Evolutionary conservation across 2,329 filamentous ascomycete genomes (phyloP), one percentile per base, ranked within the genome.

Genomic region (Fusarium chuoi): DNA sequence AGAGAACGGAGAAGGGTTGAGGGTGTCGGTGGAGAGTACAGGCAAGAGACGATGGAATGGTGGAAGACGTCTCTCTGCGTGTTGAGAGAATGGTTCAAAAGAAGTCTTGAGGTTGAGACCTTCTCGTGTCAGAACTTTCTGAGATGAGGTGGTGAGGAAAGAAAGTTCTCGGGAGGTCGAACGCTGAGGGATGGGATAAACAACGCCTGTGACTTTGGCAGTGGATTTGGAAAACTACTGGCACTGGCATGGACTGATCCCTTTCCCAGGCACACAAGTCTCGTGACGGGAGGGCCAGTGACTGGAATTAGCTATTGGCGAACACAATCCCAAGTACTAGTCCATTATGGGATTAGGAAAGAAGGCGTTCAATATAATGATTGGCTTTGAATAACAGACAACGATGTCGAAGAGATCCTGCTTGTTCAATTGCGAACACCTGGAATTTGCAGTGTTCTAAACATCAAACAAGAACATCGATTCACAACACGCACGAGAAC

Each of bases 341-440:
- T 30, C 3, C 5, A 9, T 2, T 22, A 0, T 10, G 5, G n/a
- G 3, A 5, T 2, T 7, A 26, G 17, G 10, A 6, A 15, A 22
- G 4, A 3, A 13, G 8, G 17, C 1, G 3, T 2, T 26, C 1
- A 36, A 8, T 12, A 26, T 3, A 0, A 22, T 6, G 14, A 7
- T 15, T 26, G 9, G 5, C 2, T 54, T 4, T 7, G 13, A 54
- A n/a, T 2, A 13, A 39, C 13, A 7, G 3, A 17, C 3, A 6
- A 18, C 10, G 2, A 13, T 10, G 6, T 7, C 0, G 3, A 24
- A 11, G n/a, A 11, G 7, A 20, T 2, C 6, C 9, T 10, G 12
- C 2, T 24, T 24, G 30, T 15, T 20, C 3, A 35, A 3, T 14
- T 24, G 2, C 3, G 22, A 10, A 24, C 17, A 14, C 2, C 7